phyloP scores from a whole-genome alignment of 2,329 filamentous ascomycete genomes.

The Coleophoma crateriformis region DNA sequence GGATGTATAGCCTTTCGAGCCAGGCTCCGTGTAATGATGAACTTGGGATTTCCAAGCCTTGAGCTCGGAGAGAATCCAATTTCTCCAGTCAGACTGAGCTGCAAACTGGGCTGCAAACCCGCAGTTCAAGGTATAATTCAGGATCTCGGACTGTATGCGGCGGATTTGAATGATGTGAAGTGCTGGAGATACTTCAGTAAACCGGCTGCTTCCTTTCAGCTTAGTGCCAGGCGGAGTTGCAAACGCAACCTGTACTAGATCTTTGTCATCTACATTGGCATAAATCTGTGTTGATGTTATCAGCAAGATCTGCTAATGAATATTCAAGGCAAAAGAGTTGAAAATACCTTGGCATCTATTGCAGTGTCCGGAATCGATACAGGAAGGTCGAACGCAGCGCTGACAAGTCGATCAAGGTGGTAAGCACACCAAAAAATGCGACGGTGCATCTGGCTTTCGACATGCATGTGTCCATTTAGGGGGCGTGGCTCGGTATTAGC shows the following conservation, averaged over 20 bases:
- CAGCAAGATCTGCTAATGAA: too few species aligned
- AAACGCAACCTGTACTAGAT: neutral
- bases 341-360: neutral
- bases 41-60: neutral
- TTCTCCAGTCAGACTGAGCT: neutral
- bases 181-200: neutral
- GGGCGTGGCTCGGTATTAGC: neutral
- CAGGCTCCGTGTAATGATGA: neutral
- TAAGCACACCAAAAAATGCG: neutral
- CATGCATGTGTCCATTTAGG: neutral
- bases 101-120: neutral
- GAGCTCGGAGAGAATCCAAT: neutral
- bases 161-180: neutral
- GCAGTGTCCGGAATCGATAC: neutral
- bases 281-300: neutral
- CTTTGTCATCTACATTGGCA: neutral
- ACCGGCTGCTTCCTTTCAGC: neutral
- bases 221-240: neutral
- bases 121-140: neutral
- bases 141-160: neutral
- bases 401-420: neutral
- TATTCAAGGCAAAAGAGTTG: too few species aligned
- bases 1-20: neutral
- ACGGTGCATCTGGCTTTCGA: neutral
- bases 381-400: neutral